phyloP scores from a whole-genome alignment of 495 filamentous ascomycete species.

The Sordaria brevicollis region DNA sequence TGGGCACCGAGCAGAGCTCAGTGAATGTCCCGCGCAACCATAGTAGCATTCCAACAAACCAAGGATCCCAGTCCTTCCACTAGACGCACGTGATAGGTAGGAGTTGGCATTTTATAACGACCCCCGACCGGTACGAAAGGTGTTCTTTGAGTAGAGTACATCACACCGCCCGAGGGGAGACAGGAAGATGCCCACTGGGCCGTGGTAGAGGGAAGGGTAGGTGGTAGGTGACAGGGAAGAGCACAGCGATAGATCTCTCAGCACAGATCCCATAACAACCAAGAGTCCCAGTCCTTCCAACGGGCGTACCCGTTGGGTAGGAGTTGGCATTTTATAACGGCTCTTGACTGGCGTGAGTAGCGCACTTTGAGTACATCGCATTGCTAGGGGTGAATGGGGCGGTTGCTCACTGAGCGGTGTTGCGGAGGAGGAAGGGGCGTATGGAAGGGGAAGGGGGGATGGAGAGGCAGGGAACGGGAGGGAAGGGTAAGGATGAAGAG shows the following conservation, averaged over 20 bases:
- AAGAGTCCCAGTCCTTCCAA: no score
- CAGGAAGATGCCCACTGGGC: no score
- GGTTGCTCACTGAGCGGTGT: not conserved
- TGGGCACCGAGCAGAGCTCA: not conserved
- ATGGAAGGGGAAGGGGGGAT: not conserved
- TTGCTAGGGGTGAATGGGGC: not conserved
- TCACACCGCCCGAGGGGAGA: no score
- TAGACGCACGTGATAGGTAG: slow-evolving; percentile 1
- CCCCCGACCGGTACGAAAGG: not conserved
- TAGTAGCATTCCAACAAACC: no score
- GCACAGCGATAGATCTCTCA: no score
- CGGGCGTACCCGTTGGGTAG: no score
- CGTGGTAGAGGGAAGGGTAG: no score
- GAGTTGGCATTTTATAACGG: not conserved
- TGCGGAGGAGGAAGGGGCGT: not conserved
- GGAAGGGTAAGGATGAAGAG: not conserved
- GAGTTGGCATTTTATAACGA: slow-evolving; percentile 1
- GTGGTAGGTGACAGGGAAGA: no score
- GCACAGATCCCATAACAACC: no score
- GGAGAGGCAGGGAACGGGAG: not conserved
- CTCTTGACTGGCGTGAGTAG: not conserved
- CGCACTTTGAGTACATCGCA: not conserved
- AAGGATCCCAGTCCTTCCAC: slow-evolving; percentile 5
- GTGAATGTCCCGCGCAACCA: no score
- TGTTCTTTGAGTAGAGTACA: no score